These are phyloP conservation scores for Breynia disticha DNA, from an alignment of 441 rosid species.

Conservation along the genomic window DNA sequence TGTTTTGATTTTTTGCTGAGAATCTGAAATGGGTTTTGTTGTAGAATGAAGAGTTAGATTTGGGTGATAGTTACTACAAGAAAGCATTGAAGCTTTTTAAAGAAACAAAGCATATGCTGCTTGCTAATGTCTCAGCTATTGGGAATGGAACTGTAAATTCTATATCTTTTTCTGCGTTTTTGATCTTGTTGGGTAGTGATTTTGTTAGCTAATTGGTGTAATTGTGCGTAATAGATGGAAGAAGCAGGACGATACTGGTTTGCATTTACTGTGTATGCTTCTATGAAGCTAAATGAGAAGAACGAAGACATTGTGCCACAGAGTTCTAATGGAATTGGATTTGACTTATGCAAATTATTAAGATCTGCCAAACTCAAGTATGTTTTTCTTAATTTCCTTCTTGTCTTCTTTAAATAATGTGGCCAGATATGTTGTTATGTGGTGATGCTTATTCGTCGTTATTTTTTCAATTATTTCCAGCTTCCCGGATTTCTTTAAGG, in stretches of 20 bases:
- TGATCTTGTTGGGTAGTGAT: background rate
- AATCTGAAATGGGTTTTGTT: conserved; percentile 10
- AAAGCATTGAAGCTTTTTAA: conserved; percentile 52
- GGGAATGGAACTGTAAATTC: conserved; percentile 62
- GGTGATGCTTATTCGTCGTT: background rate
- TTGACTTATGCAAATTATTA: conserved; percentile 61
- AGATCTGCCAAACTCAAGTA: conserved; percentile 69
- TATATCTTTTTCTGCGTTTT: background rate
- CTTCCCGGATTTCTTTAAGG: conserved; percentile 71
- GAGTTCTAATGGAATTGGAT: conserved; percentile 33
- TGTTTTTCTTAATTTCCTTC: conserved; percentile 9
- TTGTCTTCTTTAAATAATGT: background rate
- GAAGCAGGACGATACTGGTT: conserved; percentile 87
- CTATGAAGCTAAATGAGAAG: conserved; percentile 47
- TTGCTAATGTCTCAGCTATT: conserved; percentile 38
- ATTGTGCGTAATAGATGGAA: conserved; percentile 39
- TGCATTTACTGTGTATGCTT: conserved; percentile 61
- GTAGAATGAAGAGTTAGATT: conserved; percentile 48
- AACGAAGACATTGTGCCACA: conserved; percentile 25
- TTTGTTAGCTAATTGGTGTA: background rate
- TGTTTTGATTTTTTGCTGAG: background rate
- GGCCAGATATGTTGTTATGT: background rate
- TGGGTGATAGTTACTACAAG: conserved; percentile 36
- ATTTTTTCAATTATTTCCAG: conserved; percentile 27
- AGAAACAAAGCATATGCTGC: conserved; percentile 57